Base-by-base conservation (phyloP, 768 basidiomycete species). In the Heimioporus sp. region DNA sequence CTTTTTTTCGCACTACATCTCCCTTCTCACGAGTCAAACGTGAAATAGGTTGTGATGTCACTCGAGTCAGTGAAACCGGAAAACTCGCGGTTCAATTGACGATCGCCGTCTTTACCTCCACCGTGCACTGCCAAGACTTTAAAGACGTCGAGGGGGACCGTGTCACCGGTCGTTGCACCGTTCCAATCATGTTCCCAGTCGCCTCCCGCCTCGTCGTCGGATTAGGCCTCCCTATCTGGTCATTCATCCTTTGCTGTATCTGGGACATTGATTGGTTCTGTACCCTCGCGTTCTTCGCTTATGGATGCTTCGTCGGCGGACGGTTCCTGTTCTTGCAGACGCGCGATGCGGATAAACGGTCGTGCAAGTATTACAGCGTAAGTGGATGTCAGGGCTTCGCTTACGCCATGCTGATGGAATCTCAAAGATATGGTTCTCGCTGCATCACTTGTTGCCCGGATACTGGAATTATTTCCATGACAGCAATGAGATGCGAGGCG, bases 81-180 rank as follows among this genome's bases (percentile, higher is more conserved):
- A 54, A 58, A 36, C 53, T 70, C 5, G 69, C 77, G 0, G 54
- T 73, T 32, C 63, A 64, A 39, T 52, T 74, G 43, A 76, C 73
- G 21, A 64, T 70, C 9, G 65, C 66, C 0, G 70, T 77, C 15
- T 69, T 78, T 34, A 59, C 72, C 2, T 77, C 78, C 0, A 80
- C 78, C 4, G 73, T 78, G 11, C 77, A 79, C 19, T 72, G 75
- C 3, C 76, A 79, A 59, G 79, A 80, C 51, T 80, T 76, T 51
- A 67, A 73, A 28, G 79, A 80, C 48, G 57, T 71, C 13, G 64
- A 66, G n/a, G 78, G 78, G 0, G 79, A 80, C 44, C 57, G 59
- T 5, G 44, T 65, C n/a, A 63, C 65, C 0, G 74, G 74, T 1
- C 68, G 78, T 5, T 19, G 64, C 2, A 80, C 78, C 0, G 58